phyloP scores from a whole-genome alignment of 2,329 filamentous ascomycete genomes.

The Arthrinium phaeospermum region DNA sequence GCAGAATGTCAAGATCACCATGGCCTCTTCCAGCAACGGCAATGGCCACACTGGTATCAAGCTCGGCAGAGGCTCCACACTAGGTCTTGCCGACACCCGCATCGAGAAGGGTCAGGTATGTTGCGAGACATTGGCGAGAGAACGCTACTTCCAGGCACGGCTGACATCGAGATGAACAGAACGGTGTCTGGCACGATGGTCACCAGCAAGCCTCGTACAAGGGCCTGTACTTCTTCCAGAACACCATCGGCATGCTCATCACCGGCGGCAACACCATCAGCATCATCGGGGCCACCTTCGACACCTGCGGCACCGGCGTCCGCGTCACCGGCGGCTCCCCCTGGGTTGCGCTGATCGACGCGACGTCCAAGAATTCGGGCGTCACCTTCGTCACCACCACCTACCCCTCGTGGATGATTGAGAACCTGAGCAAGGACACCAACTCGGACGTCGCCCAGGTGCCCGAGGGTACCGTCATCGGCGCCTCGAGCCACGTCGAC shows the following conservation, averaged over 20 bases:
- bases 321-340: constrained; percentile 44
- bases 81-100: constrained; percentile 47
- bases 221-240: constrained; percentile 49
- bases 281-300: constrained; percentile 47
- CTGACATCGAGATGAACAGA: constrained; percentile 31
- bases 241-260: constrained; percentile 47
- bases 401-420: constrained; percentile 49
- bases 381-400: constrained; percentile 44
- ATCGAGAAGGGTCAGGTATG: constrained; percentile 46
- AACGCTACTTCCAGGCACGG: neutral
- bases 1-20: constrained; percentile 49
- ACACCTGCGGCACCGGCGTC: constrained; percentile 45
- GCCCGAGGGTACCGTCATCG: constrained; percentile 38
- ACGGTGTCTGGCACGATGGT: constrained; percentile 49
- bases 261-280: constrained; percentile 46
- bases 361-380: constrained; percentile 47
- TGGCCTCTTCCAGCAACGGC: constrained; percentile 43
- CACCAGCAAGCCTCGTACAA: constrained; percentile 52
- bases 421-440: constrained; percentile 46
- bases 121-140: neutral
- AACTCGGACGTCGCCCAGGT: constrained; percentile 43
- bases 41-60: constrained; percentile 48
- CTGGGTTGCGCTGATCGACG: constrained; percentile 49
- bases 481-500: constrained; percentile 38
- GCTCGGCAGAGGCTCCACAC: constrained; percentile 48